A percentile compares a stretch with the other conserved stretches of the same genome.
Conservation (phyloP, 345 rosid genomes). For the Carallia brachiata region DNA sequence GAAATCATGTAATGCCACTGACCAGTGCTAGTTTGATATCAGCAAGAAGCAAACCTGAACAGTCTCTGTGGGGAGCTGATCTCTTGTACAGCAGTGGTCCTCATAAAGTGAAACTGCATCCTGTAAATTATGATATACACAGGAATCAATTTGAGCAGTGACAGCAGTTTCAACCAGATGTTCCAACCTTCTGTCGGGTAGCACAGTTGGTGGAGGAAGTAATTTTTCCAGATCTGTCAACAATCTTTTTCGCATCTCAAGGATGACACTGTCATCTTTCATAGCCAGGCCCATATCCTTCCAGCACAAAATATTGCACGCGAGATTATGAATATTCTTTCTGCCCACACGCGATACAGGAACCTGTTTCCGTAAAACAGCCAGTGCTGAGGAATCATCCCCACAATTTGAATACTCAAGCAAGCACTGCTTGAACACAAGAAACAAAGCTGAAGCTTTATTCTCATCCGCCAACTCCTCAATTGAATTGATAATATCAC, state of each 20-base stretch:
- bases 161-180: constrained; percentile 66
- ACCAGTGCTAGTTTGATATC: constrained; percentile 1
- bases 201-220: constrained; percentile 56
- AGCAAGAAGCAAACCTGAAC: constrained; percentile 56
- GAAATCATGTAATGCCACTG: neutral
- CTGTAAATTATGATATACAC: constrained; percentile 67
- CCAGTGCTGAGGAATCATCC: constrained; percentile 53
- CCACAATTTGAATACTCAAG: constrained; percentile 61
- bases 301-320: constrained; percentile 41
- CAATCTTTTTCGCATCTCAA: constrained; percentile 46
- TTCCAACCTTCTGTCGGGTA: constrained; percentile 68
- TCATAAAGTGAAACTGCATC: constrained; percentile 57
- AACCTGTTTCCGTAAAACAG: constrained; percentile 54
- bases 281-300: constrained; percentile 46
- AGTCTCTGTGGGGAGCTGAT: constrained; percentile 81
- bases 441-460: constrained; percentile 55
- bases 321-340: constrained; percentile 62
- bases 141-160: constrained; percentile 57
- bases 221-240: constrained; percentile 53
- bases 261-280: constrained; percentile 32
- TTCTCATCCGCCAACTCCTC: constrained; percentile 43
- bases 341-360: constrained; percentile 42
- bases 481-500: constrained; percentile 39
- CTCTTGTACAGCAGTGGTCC: constrained; percentile 72
- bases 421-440: constrained; percentile 62